Base-by-base conservation (phyloP, 495 filamentous ascomycete genomes). In the Penicillium manginii region DNA sequence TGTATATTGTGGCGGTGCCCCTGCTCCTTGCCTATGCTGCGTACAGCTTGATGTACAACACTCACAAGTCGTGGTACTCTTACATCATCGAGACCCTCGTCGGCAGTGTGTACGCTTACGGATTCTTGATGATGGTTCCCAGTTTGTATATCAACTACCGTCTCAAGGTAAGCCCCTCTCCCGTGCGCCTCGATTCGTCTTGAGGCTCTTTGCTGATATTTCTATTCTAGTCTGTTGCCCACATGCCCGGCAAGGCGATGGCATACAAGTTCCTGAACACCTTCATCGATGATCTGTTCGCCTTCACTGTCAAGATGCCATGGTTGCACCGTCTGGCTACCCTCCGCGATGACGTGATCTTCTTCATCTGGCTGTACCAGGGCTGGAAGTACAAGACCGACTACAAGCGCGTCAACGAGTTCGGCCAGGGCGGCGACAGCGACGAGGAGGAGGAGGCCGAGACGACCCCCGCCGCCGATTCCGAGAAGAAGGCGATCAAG, bases 281-380 rank as follows among this genome's bases (percentile, higher is more conserved):
- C 22, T 91, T 91, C 68, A 90, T 90, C 59, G 89, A 91, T 60
- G 88, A 93, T 63, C 81, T 98, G 31, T 98, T 98, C 66, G 94
- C 94, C 12, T 98, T 96, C 68, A 98, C 94, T 15, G 96, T 98
- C 74, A 98, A 97, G 78, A 98, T 98, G 94, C 94, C 94, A 2
- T 89, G 90, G 64, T 82, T 98, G 32, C 96, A 98, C 72, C 85
- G 94, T n/a, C 80, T 98, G 40, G 93, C 96, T 0, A 98, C 96
- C 12, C 80, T 98, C 58, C 81, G 94, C 50, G 94, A 98, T 65
- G 94, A 98, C 68, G 83, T 98, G 52, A 97, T 98, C 67, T 98
- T 98, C 82, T 98, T 98, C 71, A 83, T 98, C 52, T 98, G 97
- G 73, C 62, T 98, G n/a, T 98, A 98, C 75, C 94, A 98, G 73